Evolutionary conservation across 1,139 yeast genomes (phyloP), one percentile per base, ranked within the genome.

Genomic region (Geotrichum histeridarum): DNA sequence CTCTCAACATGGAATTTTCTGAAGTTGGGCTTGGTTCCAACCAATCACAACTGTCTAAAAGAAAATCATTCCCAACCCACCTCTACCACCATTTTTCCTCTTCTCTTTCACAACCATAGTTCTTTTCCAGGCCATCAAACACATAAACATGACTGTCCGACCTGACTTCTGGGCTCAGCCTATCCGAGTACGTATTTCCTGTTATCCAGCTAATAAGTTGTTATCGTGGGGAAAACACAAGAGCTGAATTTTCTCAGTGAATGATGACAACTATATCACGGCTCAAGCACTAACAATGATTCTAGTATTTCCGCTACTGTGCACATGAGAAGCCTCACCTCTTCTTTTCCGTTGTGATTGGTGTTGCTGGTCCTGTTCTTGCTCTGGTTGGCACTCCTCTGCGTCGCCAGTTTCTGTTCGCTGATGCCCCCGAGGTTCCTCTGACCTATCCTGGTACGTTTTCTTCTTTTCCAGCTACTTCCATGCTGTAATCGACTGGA

Each of bases 271-370:
- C 18, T 14, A 14, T 38, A 8, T 17, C n/a, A 33, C 14, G 12
- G 15, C 14, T 32, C n/a, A 15, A 18, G 9, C 22, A 14, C 42
- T 35, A 35, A 36, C 39, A 15, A 15, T 15, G 35, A 12, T 12
- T 27, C 32, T 73, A 84, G 88, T 86, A 89, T 86, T 71, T 83
- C 59, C 85, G 91, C 70, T 86, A 82, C 72, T 85, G 84, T 63
- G 86, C 93, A 42, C 88, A 86, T 73, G 82, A 82, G 62, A 82
- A 82, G 68, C 95, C 95, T 53, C 90, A 86, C 69, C 76, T 86
- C 63, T 84, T 86, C 70, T 83, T 77, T 68, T 77, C 93, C n/a
- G 78, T 82, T 31, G 76, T 77, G 42, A 75, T 86, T 63, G 95
- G 91, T 9, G 70, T 81, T 50, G 69, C 84, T 47, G 90, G 87